Evolutionary conservation across 2,329 filamentous ascomycete species (phyloP).

Genomic region (Lachnellula willkommii): DNA sequence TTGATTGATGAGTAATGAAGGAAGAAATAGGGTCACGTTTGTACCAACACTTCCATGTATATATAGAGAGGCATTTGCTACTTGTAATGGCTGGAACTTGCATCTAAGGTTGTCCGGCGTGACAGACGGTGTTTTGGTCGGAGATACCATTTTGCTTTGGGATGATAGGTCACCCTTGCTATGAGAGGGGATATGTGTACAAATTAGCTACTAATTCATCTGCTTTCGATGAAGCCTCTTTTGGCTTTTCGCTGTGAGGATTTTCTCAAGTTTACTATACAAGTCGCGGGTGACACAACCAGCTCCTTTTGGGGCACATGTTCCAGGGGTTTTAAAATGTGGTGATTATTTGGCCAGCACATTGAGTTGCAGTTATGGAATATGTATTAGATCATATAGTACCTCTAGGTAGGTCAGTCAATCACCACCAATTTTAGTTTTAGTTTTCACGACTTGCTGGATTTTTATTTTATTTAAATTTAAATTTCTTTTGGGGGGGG

Average conservation of each 20-base stretch:
- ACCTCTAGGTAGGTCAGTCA: no score
- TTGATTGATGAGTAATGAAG: conserved; percentile 44
- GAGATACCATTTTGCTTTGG: background rate
- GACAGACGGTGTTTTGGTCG: background rate
- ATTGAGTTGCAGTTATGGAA: no score
- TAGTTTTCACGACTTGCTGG: no score
- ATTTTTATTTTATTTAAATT: no score
- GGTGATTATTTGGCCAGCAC: no score
- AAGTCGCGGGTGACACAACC: no score
- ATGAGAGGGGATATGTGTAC: background rate
- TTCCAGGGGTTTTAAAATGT: no score
- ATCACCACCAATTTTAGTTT: no score
- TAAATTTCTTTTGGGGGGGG: no score
- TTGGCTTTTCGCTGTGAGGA: background rate
- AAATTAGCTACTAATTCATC: background rate
- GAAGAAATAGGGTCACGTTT: background rate
- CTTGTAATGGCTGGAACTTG: background rate
- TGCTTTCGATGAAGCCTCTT: background rate
- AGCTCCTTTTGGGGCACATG: no score
- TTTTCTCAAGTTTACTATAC: no score
- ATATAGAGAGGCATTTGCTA: background rate
- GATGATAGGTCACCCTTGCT: background rate
- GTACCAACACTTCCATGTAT: background rate
- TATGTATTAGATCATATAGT: no score
- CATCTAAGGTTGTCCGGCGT: background rate